Evolutionary conservation across 129 eudicot genomes (phyloP).

Genomic region (Flaveria trinervia): DNA sequence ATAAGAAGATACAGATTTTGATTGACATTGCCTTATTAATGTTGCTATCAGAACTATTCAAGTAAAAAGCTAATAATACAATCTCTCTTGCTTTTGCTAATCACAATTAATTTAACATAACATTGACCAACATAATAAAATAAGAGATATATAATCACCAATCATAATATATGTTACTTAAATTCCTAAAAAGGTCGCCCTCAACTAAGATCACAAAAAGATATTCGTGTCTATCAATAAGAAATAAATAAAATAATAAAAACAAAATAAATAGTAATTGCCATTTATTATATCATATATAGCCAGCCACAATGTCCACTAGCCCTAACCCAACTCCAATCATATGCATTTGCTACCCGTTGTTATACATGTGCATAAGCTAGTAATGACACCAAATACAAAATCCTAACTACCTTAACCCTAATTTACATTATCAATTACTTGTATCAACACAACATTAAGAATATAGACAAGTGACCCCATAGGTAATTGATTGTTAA

Average conservation of each 20-base stretch:
- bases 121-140: background rate
- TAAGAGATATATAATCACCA: background rate
- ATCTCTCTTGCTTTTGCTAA: too few species aligned
- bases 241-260: background rate
- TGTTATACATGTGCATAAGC: too few species aligned
- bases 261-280: conserved; percentile 7
- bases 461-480: background rate
- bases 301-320: background rate
- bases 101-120: too few species aligned
- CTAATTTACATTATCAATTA: too few species aligned
- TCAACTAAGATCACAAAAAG: conserved; percentile 10
- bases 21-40: too few species aligned
- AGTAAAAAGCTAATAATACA: too few species aligned
- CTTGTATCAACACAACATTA: background rate
- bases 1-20: too few species aligned
- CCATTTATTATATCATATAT: background rate
- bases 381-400: too few species aligned
- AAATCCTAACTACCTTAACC: too few species aligned
- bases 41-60: too few species aligned
- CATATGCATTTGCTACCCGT: background rate
- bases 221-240: conserved; percentile 7
- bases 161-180: conserved; percentile 6
- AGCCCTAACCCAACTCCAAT: conserved; percentile 4
- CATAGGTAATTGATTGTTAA: background rate
- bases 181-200: background rate